Percentiles rank a stretch among this genome's conserved stretches.
Conservation (phyloP, 225 moss, liverwort and hornwort species). For the Neckera pumila region DNA sequence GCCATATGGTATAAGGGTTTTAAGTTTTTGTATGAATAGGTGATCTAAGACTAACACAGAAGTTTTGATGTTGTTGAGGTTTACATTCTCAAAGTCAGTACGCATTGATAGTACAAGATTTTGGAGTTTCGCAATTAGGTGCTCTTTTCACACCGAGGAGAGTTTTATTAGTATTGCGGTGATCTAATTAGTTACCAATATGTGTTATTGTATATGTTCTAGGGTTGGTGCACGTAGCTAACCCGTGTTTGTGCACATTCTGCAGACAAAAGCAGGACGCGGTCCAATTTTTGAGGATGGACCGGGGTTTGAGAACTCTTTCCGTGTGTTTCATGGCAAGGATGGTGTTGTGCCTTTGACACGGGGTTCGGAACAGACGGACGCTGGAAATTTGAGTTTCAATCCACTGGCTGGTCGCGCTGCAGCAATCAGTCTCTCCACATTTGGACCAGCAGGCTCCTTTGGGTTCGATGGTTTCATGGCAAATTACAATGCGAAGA, state of each 20-base stretch:
- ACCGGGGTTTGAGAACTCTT: conserved; percentile 74
- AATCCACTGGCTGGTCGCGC: conserved; percentile 33
- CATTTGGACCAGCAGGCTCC: conserved; percentile 40
- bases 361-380: neutral
- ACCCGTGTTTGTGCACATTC: neutral
- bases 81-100: neutral
- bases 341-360: conserved; percentile 79
- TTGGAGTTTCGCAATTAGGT: neutral
- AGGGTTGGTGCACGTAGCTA: neutral
- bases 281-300: conserved; percentile 98
- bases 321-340: conserved; percentile 75
- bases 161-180: neutral
- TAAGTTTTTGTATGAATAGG: neutral
- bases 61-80: neutral
- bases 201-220: neutral
- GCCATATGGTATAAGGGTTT: neutral
- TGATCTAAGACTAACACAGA: neutral
- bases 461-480: conserved; percentile 52
- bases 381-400: conserved; percentile 12
- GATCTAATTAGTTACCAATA: neutral
- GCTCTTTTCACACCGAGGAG: neutral
- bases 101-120: neutral
- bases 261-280: conserved; percentile 46
- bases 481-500: conserved; percentile 20
- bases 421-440: conserved; percentile 39